A percentile compares a stretch with the other conserved stretches of the same genome.
Evolutionary conservation across 2,329 filamentous ascomycete species (phyloP).

Genomic region (Pseudogymnoascus pannorum): DNA sequence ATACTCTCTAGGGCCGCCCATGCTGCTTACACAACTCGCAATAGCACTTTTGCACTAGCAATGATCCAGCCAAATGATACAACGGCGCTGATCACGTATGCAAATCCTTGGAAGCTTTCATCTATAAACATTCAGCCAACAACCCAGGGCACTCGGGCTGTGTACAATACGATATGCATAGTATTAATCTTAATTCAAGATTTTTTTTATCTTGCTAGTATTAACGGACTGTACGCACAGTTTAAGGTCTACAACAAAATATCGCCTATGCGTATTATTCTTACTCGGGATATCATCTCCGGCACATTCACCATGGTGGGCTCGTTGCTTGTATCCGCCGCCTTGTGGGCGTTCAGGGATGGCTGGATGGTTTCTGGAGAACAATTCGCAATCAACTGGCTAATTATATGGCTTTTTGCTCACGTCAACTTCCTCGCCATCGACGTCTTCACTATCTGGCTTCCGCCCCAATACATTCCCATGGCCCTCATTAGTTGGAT

Average conservation of each 20-base stretch:
- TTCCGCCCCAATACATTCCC: conserved; percentile 24
- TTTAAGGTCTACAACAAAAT: conserved; percentile 10
- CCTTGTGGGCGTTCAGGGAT: conserved; percentile 37
- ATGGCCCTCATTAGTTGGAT: conserved; percentile 48
- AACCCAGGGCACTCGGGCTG: conserved; percentile 24
- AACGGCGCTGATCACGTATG: conserved; percentile 16
- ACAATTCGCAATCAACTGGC: conserved; percentile 52
- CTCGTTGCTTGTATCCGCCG: conserved; percentile 31
- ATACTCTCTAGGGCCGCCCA: neutral
- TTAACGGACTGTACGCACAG: conserved; percentile 19
- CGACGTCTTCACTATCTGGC: conserved; percentile 25
- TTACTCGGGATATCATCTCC: conserved; percentile 21
- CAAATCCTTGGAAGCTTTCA: conserved; percentile 27
- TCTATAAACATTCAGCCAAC: conserved; percentile 25
- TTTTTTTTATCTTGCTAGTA: conserved; percentile 13
- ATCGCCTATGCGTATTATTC: conserved; percentile 15
- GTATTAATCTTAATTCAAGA: conserved; percentile 26
- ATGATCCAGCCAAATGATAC: neutral
- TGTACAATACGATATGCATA: conserved; percentile 31
- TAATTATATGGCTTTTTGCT: conserved; percentile 52
- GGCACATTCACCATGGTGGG: conserved; percentile 22
- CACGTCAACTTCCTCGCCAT: conserved; percentile 30
- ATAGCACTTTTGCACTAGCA: neutral
- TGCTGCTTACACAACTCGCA: neutral
- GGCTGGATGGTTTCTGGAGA: conserved; percentile 38